Base-by-base conservation (phyloP, 2,329 filamentous ascomycete species). In the Orbilia blumenaviensis region DNA sequence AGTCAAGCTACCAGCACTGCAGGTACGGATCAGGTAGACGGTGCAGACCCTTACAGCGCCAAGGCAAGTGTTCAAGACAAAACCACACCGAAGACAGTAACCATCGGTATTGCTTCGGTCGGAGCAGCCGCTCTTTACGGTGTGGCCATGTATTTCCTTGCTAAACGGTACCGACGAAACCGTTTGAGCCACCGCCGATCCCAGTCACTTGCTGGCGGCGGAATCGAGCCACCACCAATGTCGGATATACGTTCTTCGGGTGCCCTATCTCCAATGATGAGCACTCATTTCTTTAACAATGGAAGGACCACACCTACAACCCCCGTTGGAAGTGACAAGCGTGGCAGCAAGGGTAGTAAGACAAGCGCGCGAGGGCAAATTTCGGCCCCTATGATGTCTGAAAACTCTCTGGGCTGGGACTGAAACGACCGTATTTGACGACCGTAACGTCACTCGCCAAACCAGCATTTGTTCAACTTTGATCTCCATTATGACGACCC, bases 321-420 rank as follows among this genome's bases (percentile, higher is more conserved):
- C 9, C 82, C 80, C 75, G 82, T 82, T 67, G 86, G 89, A 82
- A 89, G 88, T 80, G 88, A 90, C 66, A 88, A 87, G 79, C 94
- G 91, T 82, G 91, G 91, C 78, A 88, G 89, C 74, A 87, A 86
- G 79, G 87, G 87, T 76, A 85, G 85, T 56, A 82, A 81, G 72
- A 82, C 81, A 58, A 90, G 87, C 78, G 86, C 88, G 66, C 85
- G 90, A 77, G 90, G 89, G 66, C 87, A 89, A 81, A 88, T 97
- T 82, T 96, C 92, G 77, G 92, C 92, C 34, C 94, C 94, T 2
- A 91, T 97, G 78, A 94, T 94, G 83, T 91, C 93, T 2, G 93
- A 96, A 85, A 97, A 97, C 87, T 96, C 93, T 61, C 88, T 97
- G 79, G 94, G 94, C 81, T 97, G 94, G 94, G 96, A 96, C 86